A percentile compares a stretch with the other conserved stretches of the same genome.
Evolutionary conservation across 257 asterid genomes (phyloP).

Genomic region (Mitragyna speciosa): DNA sequence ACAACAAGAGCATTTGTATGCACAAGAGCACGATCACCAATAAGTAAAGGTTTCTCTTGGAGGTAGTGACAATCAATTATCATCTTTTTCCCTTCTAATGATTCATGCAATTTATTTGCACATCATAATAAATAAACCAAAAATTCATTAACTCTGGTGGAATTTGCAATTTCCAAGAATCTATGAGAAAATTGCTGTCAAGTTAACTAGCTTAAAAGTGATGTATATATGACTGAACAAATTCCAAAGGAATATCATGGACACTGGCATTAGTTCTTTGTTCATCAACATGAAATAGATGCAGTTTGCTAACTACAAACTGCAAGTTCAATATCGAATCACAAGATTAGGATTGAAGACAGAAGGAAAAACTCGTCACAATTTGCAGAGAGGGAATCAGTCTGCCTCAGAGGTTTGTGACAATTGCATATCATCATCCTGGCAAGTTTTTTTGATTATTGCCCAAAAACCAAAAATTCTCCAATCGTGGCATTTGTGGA

Average conservation of each 20-base stretch:
- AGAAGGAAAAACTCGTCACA: too few species aligned
- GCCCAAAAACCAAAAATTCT: too few species aligned
- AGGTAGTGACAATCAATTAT: too few species aligned
- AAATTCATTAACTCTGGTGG: too few species aligned
- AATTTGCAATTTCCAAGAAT: neutral
- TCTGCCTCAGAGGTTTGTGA: slow-evolving; percentile 64
- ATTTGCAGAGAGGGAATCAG: neutral
- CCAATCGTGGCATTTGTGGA: too few species aligned
- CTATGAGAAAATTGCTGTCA: neutral
- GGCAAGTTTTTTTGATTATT: too few species aligned
- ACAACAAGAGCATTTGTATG: too few species aligned
- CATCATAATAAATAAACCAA: too few species aligned
- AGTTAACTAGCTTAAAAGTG: neutral
- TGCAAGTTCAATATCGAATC: neutral
- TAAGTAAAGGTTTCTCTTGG: too few species aligned
- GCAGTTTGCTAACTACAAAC: neutral
- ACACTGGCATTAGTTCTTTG: neutral
- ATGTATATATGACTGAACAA: neutral
- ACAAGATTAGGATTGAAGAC: neutral
- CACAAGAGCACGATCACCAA: too few species aligned
- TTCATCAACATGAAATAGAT: neutral
- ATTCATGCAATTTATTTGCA: too few species aligned
- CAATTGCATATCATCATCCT: slow-evolving; percentile 20
- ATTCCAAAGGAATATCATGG: neutral
- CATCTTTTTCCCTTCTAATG: too few species aligned